Evolutionary conservation across 2,329 filamentous ascomycete species (phyloP).

Genomic region (Botrytis sinoallii): DNA sequence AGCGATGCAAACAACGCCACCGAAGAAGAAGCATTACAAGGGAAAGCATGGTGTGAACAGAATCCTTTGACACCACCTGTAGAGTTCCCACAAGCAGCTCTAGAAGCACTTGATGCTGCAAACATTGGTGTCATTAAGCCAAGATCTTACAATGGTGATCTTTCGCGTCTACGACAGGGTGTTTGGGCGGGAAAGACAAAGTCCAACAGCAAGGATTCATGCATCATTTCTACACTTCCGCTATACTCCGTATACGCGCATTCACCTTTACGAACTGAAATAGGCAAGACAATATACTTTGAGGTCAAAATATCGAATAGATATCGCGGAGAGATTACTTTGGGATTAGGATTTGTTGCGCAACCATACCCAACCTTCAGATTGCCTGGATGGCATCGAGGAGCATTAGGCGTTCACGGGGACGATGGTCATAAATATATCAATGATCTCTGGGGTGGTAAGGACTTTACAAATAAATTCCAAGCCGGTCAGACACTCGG

Average conservation of each 20-base stretch:
- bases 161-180: slow-evolving; percentile 48
- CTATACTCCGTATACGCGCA: slow-evolving; percentile 62
- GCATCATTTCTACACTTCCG: slow-evolving; percentile 65
- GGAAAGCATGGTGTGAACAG: slow-evolving; percentile 61
- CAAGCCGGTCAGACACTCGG: slow-evolving; percentile 64
- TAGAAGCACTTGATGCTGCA: slow-evolving; percentile 48
- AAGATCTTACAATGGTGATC: slow-evolving; percentile 45
- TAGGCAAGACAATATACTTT: slow-evolving; percentile 63
- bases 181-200: slow-evolving; percentile 49
- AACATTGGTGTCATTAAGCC: slow-evolving; percentile 56
- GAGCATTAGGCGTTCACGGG: slow-evolving; percentile 70
- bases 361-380: slow-evolving; percentile 75
- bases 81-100: slow-evolving; percentile 46
- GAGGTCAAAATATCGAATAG: slow-evolving; percentile 58
- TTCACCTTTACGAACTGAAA: slow-evolving; percentile 48
- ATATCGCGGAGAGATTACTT: slow-evolving; percentile 42
- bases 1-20: slow-evolving; percentile 70
- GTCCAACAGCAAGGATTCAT: slow-evolving; percentile 54
- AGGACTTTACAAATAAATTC: slow-evolving; percentile 64
- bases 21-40: slow-evolving; percentile 59
- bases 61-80: slow-evolving; percentile 58
- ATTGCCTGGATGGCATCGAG: slow-evolving; percentile 78
- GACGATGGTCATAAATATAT: slow-evolving; percentile 76
- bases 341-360: slow-evolving; percentile 69
- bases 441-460: slow-evolving; percentile 72